Evolutionary conservation across 352 stramenopile genomes (phyloP).

Genomic region (Phytopythium delawarense): DNA sequence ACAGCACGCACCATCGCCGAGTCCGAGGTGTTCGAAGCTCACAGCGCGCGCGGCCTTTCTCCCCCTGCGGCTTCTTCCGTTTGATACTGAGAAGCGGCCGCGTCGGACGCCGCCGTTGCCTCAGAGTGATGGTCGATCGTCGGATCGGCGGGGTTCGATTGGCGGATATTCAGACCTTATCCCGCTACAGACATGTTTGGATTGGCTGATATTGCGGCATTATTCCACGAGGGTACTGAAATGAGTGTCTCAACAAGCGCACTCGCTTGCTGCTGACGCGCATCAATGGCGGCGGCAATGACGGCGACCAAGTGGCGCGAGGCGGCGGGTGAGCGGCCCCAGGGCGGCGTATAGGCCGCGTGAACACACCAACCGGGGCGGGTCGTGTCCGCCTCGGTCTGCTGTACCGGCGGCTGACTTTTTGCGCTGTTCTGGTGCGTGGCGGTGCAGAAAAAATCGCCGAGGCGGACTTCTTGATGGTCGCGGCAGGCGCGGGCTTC

Average conservation of each 20-base stretch:
- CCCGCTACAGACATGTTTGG: neutral
- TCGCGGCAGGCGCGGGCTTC: slow-evolving; percentile 88
- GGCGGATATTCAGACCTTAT: neutral
- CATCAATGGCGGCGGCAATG: neutral
- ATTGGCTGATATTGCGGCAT: neutral
- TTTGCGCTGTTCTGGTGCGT: neutral
- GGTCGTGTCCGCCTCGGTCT: neutral
- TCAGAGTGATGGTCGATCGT: neutral
- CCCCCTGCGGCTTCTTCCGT: neutral
- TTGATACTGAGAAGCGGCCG: neutral
- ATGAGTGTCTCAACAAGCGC: neutral
- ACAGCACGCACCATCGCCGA: slow-evolving; percentile 5
- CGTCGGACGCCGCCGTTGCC: neutral
- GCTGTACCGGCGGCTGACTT: neutral
- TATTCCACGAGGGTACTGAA: neutral
- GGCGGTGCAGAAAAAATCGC: slow-evolving; percentile 51
- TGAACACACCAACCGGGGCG: neutral
- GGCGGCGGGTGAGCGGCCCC: slow-evolving; percentile 3
- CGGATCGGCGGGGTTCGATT: neutral
- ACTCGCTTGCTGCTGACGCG: neutral
- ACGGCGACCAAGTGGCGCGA: slow-evolving; percentile 3
- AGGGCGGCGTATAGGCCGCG: neutral
- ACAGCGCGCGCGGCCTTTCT: neutral
- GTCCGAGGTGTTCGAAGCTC: neutral
- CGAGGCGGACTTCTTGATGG: slow-evolving; percentile 77